Conservation (phyloP, 768 basidiomycete species). For the Clathrus columnatus region DNA sequence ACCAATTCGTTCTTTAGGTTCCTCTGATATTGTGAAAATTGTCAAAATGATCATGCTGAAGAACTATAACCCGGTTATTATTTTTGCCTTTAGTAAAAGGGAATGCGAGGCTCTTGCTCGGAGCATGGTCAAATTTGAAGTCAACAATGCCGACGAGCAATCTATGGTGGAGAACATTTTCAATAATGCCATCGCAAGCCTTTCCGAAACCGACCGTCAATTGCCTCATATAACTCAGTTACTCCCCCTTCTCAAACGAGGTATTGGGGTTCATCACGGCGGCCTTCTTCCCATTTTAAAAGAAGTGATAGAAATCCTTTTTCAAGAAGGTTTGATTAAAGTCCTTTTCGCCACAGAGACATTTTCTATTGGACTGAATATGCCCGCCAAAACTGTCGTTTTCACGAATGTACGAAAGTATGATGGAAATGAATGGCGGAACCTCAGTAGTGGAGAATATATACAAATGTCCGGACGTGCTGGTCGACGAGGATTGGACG, state of each 20-base stretch:
- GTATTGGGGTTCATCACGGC: constrained; percentile 97
- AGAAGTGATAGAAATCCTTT: constrained; percentile 97
- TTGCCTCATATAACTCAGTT: constrained; percentile 92
- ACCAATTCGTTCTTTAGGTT: constrained; percentile 36
- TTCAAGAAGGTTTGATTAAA: constrained; percentile 97
- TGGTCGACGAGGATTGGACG: constrained; percentile 92
- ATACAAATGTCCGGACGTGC: constrained; percentile 99
- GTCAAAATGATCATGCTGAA: constrained; percentile 98
- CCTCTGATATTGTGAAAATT: constrained; percentile 94
- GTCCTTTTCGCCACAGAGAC: constrained; percentile 98
- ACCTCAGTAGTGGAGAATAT: constrained; percentile 91
- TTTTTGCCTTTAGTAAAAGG: constrained; percentile 96
- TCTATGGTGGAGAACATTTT: constrained; percentile 82
- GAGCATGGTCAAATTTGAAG: constrained; percentile 89
- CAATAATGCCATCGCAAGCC: constrained; percentile 86
- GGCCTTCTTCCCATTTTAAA: constrained; percentile 95
- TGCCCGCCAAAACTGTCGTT: constrained; percentile 99
- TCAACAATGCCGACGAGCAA: constrained; percentile 89
- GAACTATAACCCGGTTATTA: constrained; percentile 96
- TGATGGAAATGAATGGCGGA: constrained; percentile 90
- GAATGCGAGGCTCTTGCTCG: constrained; percentile 94
- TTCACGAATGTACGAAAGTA: constrained; percentile 95
- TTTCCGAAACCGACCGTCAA: constrained; percentile 77
- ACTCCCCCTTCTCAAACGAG: constrained; percentile 85
- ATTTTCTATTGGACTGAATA: constrained; percentile 95